These are phyloP conservation scores for Cercospora sp. DNA, from an alignment of 2,329 filamentous ascomycete species.

Conservation along the genomic window DNA sequence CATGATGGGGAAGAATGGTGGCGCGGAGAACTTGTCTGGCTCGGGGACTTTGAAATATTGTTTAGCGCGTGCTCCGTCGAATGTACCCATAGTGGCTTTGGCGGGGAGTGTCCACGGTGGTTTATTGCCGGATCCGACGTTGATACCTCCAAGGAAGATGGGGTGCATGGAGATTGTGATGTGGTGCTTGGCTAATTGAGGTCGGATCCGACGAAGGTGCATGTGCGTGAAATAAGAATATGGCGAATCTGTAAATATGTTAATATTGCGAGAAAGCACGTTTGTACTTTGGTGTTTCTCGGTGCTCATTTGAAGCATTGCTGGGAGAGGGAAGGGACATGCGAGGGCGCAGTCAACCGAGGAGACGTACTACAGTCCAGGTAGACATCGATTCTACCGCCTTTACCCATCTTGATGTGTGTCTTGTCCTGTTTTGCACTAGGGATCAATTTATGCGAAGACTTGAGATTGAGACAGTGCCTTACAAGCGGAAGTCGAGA, in stretches of 20 bases:
- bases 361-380: slow-evolving; percentile 62
- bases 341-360: background rate
- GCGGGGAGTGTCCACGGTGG: slow-evolving; percentile 71
- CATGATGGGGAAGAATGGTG: slow-evolving; percentile 56
- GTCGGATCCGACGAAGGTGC: slow-evolving; percentile 21
- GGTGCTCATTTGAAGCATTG: background rate
- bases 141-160: slow-evolving; percentile 61
- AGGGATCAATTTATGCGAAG: background rate
- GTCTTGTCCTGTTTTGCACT: too few relatives aligned
- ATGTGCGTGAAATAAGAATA: slow-evolving; percentile 22
- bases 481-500: background rate
- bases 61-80: slow-evolving; percentile 52
- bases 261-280: background rate
- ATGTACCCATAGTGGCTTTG: slow-evolving; percentile 62
- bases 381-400: slow-evolving; percentile 62
- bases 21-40: slow-evolving; percentile 33
- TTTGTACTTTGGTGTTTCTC: background rate
- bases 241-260: slow-evolving; percentile 12
- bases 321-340: background rate
- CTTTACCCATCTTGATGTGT: slow-evolving; percentile 49
- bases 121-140: slow-evolving; percentile 58
- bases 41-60: slow-evolving; percentile 49
- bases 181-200: slow-evolving; percentile 14
- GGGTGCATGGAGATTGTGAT: slow-evolving; percentile 56
- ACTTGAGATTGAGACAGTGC: background rate